Evolutionary conservation across 805 yeast species (phyloP), one percentile per base, ranked within the genome.

Genomic region (Ogataea trehaloabstinens): DNA sequence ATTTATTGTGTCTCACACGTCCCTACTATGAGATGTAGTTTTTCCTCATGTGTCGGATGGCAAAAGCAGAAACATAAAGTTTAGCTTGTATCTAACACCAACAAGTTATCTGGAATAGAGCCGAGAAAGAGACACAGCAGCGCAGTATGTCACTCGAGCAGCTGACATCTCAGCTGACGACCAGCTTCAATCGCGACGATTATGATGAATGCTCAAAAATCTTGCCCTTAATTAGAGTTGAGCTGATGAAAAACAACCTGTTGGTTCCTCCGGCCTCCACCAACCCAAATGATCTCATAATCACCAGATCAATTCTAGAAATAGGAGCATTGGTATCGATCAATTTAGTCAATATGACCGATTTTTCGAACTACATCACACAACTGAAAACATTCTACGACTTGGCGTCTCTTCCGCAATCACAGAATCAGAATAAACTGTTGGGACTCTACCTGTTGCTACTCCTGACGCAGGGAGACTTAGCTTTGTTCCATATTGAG

Each of bases 401-500:
- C 43, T 66, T 52, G 52, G 61, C 45, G 19, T 31, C 34, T 15
- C 22, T 41, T 12, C 57, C 60, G 11, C 46, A 48, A 10, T 76
- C 86, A 16, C 69, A 71, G 22, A 85, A 86, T 58, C 80, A 78
- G 57, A 73, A 81, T 51, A 83, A 90, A 61, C 66, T 93, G 52
- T 69, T 82, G 37, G 83, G 95, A 37, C 71, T 93, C 35, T 83
- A 87, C 52, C 68, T 93, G 50, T 66, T 93, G 47, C 74, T 85
- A 44, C 66, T 90, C 44, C 73, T 93, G 45, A 79, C 95, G 6
- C 83, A 83, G 54, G 95, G 93, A 37, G 86, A 82, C 49, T 80
- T 89, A 29, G 87, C 95, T 11, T 79, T 79, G 59, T 93, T 91
- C 68, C 97, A 93, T 65, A 82, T 89, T 19, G 96, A 88, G 60